These are phyloP conservation scores for Solanum pimpinellifolium DNA, from an alignment of 257 asterid species.

Conservation along the genomic window DNA sequence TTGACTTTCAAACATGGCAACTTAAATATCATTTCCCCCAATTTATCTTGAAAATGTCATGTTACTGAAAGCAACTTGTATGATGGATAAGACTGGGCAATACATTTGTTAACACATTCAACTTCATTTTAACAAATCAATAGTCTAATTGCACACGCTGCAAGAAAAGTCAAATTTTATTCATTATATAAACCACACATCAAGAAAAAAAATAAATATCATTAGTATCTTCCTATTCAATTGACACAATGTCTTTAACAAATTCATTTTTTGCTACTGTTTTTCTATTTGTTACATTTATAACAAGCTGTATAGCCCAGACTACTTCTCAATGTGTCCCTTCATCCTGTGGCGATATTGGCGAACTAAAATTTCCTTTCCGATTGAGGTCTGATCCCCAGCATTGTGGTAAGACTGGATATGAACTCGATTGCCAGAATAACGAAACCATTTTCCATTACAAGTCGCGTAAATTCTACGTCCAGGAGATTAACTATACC, in stretches of 20 bases:
- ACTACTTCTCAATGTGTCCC: constrained; percentile 12
- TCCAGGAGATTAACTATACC: constrained; percentile 27
- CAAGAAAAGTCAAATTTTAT: background rate
- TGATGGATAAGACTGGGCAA: background rate
- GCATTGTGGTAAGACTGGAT: constrained; percentile 27
- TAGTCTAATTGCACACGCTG: background rate
- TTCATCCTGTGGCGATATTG: constrained; percentile 40
- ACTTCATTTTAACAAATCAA: background rate
- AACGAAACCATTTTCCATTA: constrained; percentile 16
- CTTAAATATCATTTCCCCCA: background rate
- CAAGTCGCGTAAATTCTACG: constrained; percentile 17
- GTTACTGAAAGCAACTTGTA: background rate
- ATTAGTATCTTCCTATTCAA: background rate
- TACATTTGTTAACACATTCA: background rate
- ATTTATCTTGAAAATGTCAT: background rate
- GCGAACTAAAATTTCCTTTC: constrained; percentile 38
- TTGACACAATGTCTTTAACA: background rate
- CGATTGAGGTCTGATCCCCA: constrained; percentile 29
- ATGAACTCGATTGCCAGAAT: constrained; percentile 35
- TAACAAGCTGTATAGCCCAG: constrained; percentile 18
- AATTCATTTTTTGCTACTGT: constrained; percentile 4
- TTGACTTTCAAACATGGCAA: background rate
- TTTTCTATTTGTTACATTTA: background rate
- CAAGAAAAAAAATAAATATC: background rate
- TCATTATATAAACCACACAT: background rate